phyloP scores from a whole-genome alignment of 495 filamentous ascomycete genomes.

The Podospora anserina region DNA sequence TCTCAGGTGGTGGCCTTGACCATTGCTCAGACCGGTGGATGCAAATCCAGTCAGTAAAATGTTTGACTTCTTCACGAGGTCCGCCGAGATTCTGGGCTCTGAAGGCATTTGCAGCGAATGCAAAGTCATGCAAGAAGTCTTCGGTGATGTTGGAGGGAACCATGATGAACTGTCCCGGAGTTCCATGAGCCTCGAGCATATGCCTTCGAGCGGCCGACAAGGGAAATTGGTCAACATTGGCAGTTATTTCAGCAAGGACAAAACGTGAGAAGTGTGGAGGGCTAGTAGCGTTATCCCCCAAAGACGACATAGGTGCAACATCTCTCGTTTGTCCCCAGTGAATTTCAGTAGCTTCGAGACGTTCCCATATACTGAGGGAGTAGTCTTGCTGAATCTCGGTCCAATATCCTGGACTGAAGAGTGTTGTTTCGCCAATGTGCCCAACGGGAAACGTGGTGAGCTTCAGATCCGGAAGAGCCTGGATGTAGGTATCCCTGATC shows the following conservation, averaged over 20 bases:
- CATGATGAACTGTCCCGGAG: neutral
- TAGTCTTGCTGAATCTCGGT: neutral
- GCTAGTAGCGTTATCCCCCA: neutral
- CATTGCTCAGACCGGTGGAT: constrained; percentile 8
- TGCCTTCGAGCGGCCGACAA: neutral
- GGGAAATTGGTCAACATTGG: constrained; percentile 11
- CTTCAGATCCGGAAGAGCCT: constrained; percentile 28
- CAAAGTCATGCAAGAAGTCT: constrained; percentile 18
- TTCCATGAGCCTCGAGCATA: constrained; percentile 1
- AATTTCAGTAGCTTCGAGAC: neutral
- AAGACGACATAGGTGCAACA: neutral
- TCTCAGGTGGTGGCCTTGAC: constrained; percentile 14
- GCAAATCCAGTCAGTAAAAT: constrained; percentile 15
- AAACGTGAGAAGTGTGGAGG: neutral
- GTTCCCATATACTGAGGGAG: neutral
- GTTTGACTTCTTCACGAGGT: neutral
- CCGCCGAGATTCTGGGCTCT: neutral
- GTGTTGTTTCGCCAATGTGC: neutral
- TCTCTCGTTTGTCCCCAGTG: neutral
- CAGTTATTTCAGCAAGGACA: constrained; percentile 7
- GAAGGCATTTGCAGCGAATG: constrained; percentile 12
- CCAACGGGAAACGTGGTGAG: neutral
- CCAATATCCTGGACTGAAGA: neutral
- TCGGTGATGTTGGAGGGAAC: constrained; percentile 16
- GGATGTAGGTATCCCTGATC: constrained; percentile 45